Base-by-base conservation (phyloP, 78 protist species). In the Speleostelium caveatum region DNA sequence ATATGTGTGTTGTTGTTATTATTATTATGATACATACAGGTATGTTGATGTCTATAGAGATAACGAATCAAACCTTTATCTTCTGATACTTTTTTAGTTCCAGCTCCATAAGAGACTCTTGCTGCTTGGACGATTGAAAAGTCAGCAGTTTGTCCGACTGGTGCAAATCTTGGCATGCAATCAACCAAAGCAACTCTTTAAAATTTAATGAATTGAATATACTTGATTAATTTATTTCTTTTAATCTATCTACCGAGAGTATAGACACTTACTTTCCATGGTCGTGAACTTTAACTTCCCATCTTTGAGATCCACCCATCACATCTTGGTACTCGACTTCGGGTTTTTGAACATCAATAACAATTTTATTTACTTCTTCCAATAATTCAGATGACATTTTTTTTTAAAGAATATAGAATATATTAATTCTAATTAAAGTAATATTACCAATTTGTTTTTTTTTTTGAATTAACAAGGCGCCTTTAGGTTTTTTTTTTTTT, bases 71-170 rank as follows among this genome's bases (percentile, higher is more conserved):
- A 60, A 45, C 91, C 91, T 33, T 67, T 83, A 42, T 83, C 91
- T 59, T 83, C 91, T 19, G 56, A 45, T 0, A 83, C 91, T 33
- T 83, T 83, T 71, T 83, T 83, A 26, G 91, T 83, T n/a, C 91
- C 91, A 10, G 91, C 91, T 45, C 91, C 91, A 83, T 83, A 83
- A 0, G 91, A 83, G 4, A 83, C 91, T 65, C 91, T 69, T 16
- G 91, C 91, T 28, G 91, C 91, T 69, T 83, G 91, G 0, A 35
- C 36, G n/a, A 83, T 83, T 17, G 91, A 51, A 24, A 83, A 83
- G 36, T 83, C 91, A 49, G 91, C 91, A 32, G 91, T 83, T 69
- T 83, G 91, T 33, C 91, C 91, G 22, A 71, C 79, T 83, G 91
- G 91, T 59, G 91, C 91, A 5, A 83, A 58, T 83, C 91, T 83